Base-by-base conservation (phyloP, 2,329 filamentous ascomycete species). In the Sphaerostilbella broomeana region DNA sequence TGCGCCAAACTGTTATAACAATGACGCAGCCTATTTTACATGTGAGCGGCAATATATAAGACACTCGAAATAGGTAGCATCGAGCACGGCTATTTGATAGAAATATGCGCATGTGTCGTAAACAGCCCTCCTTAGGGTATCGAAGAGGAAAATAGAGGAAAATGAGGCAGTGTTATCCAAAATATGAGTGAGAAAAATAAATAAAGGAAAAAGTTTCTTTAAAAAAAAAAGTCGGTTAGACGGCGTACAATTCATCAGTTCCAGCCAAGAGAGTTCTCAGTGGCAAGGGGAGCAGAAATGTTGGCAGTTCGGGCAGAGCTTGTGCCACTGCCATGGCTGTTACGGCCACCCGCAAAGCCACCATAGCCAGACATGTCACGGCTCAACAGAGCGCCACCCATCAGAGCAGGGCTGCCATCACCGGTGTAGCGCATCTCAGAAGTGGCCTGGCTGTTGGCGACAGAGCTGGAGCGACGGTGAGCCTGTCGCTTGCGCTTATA, bases 181-280 rank as follows among this genome's bases (percentile, higher is more conserved):
- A 42, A 44, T n/a, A n/a, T n/a, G n/a, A n/a, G 43, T 25, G 30
- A 45, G 37, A 42, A 42, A 40, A 35, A 46, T 30, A 53, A 51
- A 30, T 38, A 43, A 50, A 50, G 48, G 43, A 45, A 44, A 49
- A 47, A 44, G 38, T 42, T 37, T 18, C 8, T 30, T 32, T 22
- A 37, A 50, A 44, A 54, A 37, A 49, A 42, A 44, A 46, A 36
- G 39, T 43, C 36, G 31, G 38, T 45, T 37, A 29, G 43, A 18
- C 27, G 37, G 26, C 33, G 25, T 44, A 19, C 20, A 38, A 22
- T 40, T 47, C 47, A 48, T 61, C 49, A 95, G 70, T 94, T 94
- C 89, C 89, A 95, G 54, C 89, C 89, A 50, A 95, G 76, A 36
- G 87, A 94, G 73, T 95, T 95, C 69, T 94, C 88, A 4, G 88